Conservation (phyloP, 495 filamentous ascomycete species). For the Penicillium nucicola region DNA sequence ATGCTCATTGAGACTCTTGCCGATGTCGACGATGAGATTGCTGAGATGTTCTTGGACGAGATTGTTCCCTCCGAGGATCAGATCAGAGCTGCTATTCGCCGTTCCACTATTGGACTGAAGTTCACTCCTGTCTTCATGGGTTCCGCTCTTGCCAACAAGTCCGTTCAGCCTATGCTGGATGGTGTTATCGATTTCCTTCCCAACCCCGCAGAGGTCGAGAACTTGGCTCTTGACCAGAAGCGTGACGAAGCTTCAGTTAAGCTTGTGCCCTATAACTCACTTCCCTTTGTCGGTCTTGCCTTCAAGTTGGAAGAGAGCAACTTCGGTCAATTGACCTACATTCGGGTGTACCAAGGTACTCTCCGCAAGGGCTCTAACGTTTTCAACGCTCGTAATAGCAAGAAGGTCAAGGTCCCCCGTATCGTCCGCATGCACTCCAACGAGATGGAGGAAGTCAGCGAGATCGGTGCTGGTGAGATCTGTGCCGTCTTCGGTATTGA, state of each 20-base stretch:
- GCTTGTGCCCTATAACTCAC: constrained; percentile 85
- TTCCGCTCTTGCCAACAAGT: constrained; percentile 90
- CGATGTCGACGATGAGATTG: constrained; percentile 98
- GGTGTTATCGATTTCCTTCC: constrained; percentile 95
- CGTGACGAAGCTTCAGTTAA: constrained; percentile 76
- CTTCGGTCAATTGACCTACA: constrained; percentile 97
- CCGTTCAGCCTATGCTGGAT: constrained; percentile 95
- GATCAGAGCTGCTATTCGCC: constrained; percentile 85
- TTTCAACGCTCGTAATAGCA: constrained; percentile 89
- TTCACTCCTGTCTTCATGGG: constrained; percentile 98
- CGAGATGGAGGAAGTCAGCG: constrained; percentile 94
- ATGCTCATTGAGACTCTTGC: constrained; percentile 93
- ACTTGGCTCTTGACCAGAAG: constrained; percentile 80
- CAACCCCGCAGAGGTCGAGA: constrained; percentile 87
- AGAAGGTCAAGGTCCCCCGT: constrained; percentile 94
- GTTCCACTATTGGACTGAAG: constrained; percentile 81
- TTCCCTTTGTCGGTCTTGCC: constrained; percentile 92
- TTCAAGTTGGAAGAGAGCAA: constrained; percentile 99
- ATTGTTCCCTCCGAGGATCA: constrained; percentile 69
- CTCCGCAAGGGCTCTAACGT: constrained; percentile 85
- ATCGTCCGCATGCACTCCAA: constrained; percentile 99
- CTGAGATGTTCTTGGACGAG: constrained; percentile 93
- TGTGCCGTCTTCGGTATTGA: constrained; percentile 98
- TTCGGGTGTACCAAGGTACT: constrained; percentile 95
- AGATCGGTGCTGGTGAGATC: constrained; percentile 94